phyloP scores from a whole-genome alignment of 2,329 filamentous ascomycete species.

The Aspergillus awamori region DNA sequence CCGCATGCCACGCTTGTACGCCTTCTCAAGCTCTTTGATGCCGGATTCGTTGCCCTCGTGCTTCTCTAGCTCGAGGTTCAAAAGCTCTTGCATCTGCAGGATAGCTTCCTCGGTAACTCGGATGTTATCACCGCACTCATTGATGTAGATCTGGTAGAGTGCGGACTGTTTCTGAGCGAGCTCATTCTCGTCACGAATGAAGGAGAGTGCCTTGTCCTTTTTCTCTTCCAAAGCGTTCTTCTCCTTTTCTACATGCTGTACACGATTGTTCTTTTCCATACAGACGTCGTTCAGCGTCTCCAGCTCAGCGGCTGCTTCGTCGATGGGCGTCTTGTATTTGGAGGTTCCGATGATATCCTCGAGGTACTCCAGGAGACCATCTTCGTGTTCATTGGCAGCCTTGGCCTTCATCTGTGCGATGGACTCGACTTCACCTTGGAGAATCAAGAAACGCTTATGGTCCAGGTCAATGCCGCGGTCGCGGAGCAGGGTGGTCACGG shows the following conservation, averaged over 20 bases:
- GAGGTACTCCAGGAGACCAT: slow-evolving; percentile 92
- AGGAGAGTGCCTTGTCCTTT: slow-evolving; percentile 90
- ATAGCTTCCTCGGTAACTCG: slow-evolving; percentile 87
- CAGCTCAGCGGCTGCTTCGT: slow-evolving; percentile 86
- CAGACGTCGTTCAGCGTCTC: slow-evolving; percentile 94
- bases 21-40: slow-evolving; percentile 86
- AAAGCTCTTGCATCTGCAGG: slow-evolving; percentile 81
- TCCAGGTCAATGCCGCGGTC: slow-evolving; percentile 92
- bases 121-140: slow-evolving; percentile 86
- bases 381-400: slow-evolving; percentile 90
- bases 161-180: slow-evolving; percentile 85
- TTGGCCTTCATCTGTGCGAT: slow-evolving; percentile 99
- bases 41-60: slow-evolving; percentile 86
- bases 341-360: slow-evolving; percentile 99
- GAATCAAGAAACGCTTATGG: slow-evolving; percentile 95
- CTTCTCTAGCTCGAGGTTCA: slow-evolving; percentile 86
- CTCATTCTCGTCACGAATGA: slow-evolving; percentile 90
- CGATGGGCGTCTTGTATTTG: slow-evolving; percentile 96
- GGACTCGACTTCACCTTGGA: slow-evolving; percentile 97
- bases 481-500: slow-evolving; percentile 82
- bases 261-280: slow-evolving; percentile 89
- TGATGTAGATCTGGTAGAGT: slow-evolving; percentile 87
- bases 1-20: slow-evolving; percentile 79
- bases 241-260: slow-evolving; percentile 98
- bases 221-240: slow-evolving; percentile 91